Evolutionary conservation across 805 yeast species (phyloP).

Genomic region (Hanseniaspora lachancei): DNA sequence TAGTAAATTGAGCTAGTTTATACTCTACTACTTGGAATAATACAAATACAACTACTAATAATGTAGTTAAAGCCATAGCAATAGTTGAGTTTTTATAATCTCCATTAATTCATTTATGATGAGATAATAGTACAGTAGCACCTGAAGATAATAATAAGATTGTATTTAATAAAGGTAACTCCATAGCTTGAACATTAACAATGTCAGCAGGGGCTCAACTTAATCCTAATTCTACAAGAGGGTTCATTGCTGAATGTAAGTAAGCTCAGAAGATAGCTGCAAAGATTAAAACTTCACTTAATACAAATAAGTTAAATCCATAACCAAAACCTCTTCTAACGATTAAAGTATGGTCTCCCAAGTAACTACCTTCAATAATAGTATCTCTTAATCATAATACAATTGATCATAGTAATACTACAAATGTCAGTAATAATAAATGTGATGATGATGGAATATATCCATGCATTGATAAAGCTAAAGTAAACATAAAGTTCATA

Average conservation of each 20-base stretch:
- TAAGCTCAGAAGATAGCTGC: conserved; percentile 20
- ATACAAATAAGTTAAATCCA: conserved; percentile 18
- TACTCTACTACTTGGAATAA: conserved; percentile 23
- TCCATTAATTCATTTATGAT: conserved; percentile 20
- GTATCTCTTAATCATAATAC: conserved; percentile 22
- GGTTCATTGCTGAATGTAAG: conserved; percentile 22
- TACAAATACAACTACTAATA: conserved; percentile 21
- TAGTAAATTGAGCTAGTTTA: conserved; percentile 19
- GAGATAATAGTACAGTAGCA: conserved; percentile 20
- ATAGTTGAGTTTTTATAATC: conserved; percentile 16
- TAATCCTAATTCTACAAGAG: conserved; percentile 20
- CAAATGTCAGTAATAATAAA: conserved; percentile 16
- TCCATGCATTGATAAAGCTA: conserved; percentile 21
- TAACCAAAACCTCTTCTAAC: conserved; percentile 19
- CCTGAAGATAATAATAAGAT: conserved; percentile 23
- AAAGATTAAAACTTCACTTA: conserved; percentile 19
- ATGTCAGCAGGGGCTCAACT: conserved; percentile 22
- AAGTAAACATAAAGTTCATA: conserved; percentile 20
- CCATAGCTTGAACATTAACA: conserved; percentile 19
- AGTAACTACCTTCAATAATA: conserved; percentile 19
- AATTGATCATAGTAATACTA: conserved; percentile 16
- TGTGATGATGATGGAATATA: conserved; percentile 15
- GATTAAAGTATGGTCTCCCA: conserved; percentile 22
- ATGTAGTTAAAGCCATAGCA: conserved; percentile 18
- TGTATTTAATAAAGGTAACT: conserved; percentile 24